phyloP scores from a whole-genome alignment of 257 asterid species.

The Euphrasia confusa region DNA sequence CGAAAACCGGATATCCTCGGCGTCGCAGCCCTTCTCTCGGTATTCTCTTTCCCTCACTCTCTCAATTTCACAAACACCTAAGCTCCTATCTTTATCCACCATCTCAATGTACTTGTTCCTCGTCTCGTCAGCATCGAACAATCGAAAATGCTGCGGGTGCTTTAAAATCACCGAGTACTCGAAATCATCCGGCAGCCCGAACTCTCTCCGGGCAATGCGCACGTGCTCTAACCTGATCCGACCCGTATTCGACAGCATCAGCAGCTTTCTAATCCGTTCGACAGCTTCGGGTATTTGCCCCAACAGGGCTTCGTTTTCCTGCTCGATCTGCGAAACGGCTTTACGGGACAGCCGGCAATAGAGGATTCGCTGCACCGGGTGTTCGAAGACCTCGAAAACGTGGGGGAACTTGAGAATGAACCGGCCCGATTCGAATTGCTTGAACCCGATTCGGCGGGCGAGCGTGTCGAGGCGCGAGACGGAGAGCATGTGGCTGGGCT shows the following conservation, averaged over 20 bases:
- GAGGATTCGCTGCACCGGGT: constrained; percentile 83
- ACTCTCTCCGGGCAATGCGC: constrained; percentile 68
- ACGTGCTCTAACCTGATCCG: constrained; percentile 73
- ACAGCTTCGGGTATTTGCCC: constrained; percentile 61
- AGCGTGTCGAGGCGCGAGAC: constrained; percentile 57
- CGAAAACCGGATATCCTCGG: constrained; percentile 72
- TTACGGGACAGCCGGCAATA: constrained; percentile 62
- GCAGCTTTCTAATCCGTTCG: constrained; percentile 54
- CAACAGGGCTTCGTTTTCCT: constrained; percentile 58
- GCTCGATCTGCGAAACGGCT: constrained; percentile 57
- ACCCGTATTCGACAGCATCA: constrained; percentile 65
- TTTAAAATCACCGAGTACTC: constrained; percentile 65
- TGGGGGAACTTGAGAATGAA: constrained; percentile 78
- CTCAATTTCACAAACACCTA: constrained; percentile 68
- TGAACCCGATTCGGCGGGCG: constrained; percentile 68
- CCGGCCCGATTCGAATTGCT: constrained; percentile 61
- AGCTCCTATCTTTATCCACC: constrained; percentile 50
- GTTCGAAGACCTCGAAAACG: constrained; percentile 83
- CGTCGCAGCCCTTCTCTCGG: constrained; percentile 62
- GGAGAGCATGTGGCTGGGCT: constrained; percentile 55
- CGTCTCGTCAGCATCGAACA: constrained; percentile 82
- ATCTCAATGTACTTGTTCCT: constrained; percentile 69
- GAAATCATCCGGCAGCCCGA: constrained; percentile 86
- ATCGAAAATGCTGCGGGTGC: constrained; percentile 56
- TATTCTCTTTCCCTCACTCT: constrained; percentile 64